A percentile compares a stretch with the other conserved stretches of the same genome.
Conservation (phyloP, 1,284 basidiomycete genomes). For the Volvariella volvacea region DNA sequence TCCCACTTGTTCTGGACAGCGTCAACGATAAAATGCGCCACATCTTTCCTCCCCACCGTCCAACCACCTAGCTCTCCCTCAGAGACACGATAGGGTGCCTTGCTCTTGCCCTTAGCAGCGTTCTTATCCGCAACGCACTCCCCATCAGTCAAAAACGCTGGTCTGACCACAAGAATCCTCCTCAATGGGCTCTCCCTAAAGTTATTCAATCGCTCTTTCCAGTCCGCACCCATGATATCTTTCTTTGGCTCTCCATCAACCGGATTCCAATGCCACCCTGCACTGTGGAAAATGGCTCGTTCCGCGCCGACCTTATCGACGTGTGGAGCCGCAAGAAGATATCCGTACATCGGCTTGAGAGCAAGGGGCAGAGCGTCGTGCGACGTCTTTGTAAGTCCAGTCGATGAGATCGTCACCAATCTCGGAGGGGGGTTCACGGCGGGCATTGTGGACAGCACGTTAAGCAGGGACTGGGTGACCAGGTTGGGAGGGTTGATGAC, state of each 20-base stretch:
- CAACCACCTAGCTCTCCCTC: conserved; percentile 35
- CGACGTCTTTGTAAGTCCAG: conserved; percentile 39
- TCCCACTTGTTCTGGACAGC: conserved; percentile 41
- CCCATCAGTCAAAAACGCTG: conserved; percentile 53
- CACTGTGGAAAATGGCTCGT: conserved; percentile 34
- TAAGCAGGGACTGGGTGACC: conserved; percentile 42
- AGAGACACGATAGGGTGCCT: conserved; percentile 28
- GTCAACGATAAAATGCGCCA: conserved; percentile 59
- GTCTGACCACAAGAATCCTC: conserved; percentile 43
- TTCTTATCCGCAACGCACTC: conserved; percentile 39
- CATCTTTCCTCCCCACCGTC: conserved; percentile 56
- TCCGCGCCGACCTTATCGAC: conserved; percentile 54
- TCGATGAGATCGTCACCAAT: conserved; percentile 45
- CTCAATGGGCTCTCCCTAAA: conserved; percentile 24
- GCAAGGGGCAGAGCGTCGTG: conserved; percentile 39
- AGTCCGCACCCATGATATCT: conserved; percentile 34
- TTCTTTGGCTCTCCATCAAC: conserved; percentile 25
- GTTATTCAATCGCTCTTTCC: conserved; percentile 30
- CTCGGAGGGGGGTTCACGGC: conserved; percentile 29
- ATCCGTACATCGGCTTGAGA: conserved; percentile 41
- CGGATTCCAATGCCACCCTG: conserved; percentile 39
- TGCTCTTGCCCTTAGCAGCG: conserved; percentile 13
- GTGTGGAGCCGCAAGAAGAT: conserved; percentile 36
- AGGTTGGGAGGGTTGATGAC: conserved; percentile 41
- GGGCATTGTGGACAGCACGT: conserved; percentile 41